These are phyloP conservation scores for Fusarium sp. DNA, from an alignment of 2,329 filamentous ascomycete species.

Conservation along the genomic window DNA sequence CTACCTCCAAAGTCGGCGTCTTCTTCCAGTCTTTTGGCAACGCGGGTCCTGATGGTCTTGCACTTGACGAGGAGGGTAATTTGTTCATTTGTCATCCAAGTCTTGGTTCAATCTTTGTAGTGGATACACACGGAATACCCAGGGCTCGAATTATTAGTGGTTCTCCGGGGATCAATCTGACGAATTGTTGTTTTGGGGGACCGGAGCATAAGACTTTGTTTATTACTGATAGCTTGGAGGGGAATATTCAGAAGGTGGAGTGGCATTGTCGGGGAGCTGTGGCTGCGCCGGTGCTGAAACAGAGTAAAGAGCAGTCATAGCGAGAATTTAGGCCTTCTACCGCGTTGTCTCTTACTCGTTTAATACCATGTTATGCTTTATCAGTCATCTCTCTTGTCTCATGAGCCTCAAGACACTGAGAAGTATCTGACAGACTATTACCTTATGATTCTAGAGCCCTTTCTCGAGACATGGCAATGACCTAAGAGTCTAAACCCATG, in stretches of 20 bases:
- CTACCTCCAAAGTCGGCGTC: conserved; percentile 49
- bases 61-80: conserved; percentile 51
- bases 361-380: not conserved
- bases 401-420: accelerated
- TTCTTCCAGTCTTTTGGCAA: conserved; percentile 54
- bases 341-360: accelerated
- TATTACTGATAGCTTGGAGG: conserved; percentile 53
- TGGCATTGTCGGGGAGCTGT: conserved; percentile 46
- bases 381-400: not conserved
- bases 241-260: conserved; percentile 46
- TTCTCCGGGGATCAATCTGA: conserved; percentile 47
- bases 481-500: accelerated
- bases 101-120: conserved; percentile 49
- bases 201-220: conserved; percentile 49
- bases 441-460: too few relatives aligned
- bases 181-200: conserved; percentile 54
- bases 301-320: not conserved
- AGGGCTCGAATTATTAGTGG: conserved; percentile 49
- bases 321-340: accelerated
- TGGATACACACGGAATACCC: conserved; percentile 49
- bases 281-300: not conserved
- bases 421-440: not conserved
- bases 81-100: conserved; percentile 50
- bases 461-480: not conserved
- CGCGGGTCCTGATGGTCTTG: conserved; percentile 51